Conservation (phyloP, 148 eudicot genomes). For the Silene conica region DNA sequence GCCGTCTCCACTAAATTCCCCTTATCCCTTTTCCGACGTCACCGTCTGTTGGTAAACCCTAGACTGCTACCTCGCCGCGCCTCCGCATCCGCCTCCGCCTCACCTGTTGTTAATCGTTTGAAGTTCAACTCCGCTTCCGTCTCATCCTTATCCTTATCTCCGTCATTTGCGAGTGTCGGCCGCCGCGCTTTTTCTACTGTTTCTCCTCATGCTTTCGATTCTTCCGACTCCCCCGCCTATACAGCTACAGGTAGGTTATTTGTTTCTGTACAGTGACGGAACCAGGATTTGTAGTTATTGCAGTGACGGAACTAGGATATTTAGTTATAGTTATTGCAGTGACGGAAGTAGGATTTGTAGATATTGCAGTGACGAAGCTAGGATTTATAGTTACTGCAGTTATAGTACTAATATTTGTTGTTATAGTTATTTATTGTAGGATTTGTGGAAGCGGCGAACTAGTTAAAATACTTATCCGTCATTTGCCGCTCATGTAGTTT, state of each 20-base stretch:
- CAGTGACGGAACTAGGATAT: no score
- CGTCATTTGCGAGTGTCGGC: slow-evolving; percentile 26
- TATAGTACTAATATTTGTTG: no score
- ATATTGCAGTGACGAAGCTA: not conserved
- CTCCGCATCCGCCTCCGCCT: slow-evolving; percentile 29
- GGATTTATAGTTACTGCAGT: not conserved
- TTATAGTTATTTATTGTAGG: no score
- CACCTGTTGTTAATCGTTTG: slow-evolving; percentile 27
- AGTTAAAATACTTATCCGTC: no score
- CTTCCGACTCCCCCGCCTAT: slow-evolving; percentile 39
- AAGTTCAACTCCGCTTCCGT: slow-evolving; percentile 15
- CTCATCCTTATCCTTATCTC: slow-evolving; percentile 13
- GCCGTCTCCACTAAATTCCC: not conserved
- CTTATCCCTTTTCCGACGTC: slow-evolving; percentile 22
- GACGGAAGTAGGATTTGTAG: not conserved
- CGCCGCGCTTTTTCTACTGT: slow-evolving; percentile 40
- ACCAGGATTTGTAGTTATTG: no score
- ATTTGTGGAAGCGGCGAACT: no score
- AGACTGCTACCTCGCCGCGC: not conserved
- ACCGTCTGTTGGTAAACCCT: slow-evolving; percentile 35
- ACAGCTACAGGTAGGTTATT: slow-evolving; percentile 29
- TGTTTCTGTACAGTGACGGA: not conserved
- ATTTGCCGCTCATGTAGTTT: no score
- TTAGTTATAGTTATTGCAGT: not conserved
- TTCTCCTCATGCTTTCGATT: slow-evolving; percentile 53